Base-by-base conservation (phyloP, 129 eudicot species). In the Arctium minus region DNA sequence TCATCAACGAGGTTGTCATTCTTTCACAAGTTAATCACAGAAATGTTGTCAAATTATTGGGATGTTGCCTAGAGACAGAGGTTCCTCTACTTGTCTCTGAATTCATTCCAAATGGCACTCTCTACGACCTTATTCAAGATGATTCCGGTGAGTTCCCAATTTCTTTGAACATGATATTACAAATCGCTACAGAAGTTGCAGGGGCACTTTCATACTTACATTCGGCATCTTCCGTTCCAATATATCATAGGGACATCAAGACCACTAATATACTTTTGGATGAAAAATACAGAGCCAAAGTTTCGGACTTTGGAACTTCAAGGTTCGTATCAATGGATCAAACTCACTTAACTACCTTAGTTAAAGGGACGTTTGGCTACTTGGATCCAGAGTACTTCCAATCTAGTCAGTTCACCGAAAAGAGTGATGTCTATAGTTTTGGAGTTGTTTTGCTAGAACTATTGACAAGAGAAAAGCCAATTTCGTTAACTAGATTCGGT, bases 191-290 rank as follows among this genome's bases (percentile, higher is more conserved):
- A 71, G 84, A 80, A 48, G 68, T 71, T 72, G 84, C 84, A 31
- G 77, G 17, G 37, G 84, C 71, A 15, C 71, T 70, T 42, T 42
- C 77, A 30, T 80, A 70, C 70, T 17, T 70, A 71, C 77, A 71
- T 68, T 44, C 77, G 60, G 84, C 70, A 29, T 64, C 84, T 9
- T 22, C 76, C 0, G 1, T 79, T 27, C 83, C 83, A 70, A 69
- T 79, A 39, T 79, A 79, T 32, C 83, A 79, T 70, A 74, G 83
- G 50, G 76, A 79, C 67, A 79, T 79, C 76, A 79, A 79, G 83
- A 64, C 82, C 64, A 39, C 82, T 37, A 79, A 79, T 72, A 79
- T 79, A 37, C 82, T 79, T 67, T 39, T 79, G 36, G 83, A 79
- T 70, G 83, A 79, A 32, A 79, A 79, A 44, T 79, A 68, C 8